Percentiles rank a stretch among this genome's conserved stretches.
Conservation (phyloP, 192 early-diverging fungal species). For the Dispira simplex region DNA sequence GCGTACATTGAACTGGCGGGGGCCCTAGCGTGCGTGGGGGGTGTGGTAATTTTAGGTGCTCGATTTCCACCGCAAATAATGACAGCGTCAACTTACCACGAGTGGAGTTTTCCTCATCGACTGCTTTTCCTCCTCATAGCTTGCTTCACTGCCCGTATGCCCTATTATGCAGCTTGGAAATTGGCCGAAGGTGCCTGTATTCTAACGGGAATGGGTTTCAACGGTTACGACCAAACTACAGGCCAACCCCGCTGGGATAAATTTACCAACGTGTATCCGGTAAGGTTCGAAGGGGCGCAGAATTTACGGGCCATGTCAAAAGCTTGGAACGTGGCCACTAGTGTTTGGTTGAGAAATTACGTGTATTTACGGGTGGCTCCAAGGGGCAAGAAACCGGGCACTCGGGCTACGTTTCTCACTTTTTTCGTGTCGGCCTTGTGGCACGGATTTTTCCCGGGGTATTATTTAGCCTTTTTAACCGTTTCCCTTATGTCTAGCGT, state of each 20-base stretch:
- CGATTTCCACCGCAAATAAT: slow-evolving; percentile 19
- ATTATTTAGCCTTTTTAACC: slow-evolving; percentile 36
- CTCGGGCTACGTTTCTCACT: slow-evolving; percentile 50
- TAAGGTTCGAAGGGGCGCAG: slow-evolving; percentile 54
- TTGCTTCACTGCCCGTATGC: slow-evolving; percentile 44
- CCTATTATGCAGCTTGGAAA: slow-evolving; percentile 89
- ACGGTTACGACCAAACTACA: slow-evolving; percentile 38
- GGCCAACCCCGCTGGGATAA: slow-evolving; percentile 48
- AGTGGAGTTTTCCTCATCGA: slow-evolving; percentile 20
- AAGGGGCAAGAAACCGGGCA: slow-evolving; percentile 33
- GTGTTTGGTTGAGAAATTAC: slow-evolving; percentile 73
- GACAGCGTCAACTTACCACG: slow-evolving; percentile 18
- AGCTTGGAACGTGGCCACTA: slow-evolving; percentile 85
- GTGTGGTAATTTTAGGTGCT: slow-evolving; percentile 17
- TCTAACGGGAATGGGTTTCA: slow-evolving; percentile 69
- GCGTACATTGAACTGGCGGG: background rate
- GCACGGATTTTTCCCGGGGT: slow-evolving; percentile 90
- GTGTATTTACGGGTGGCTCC: slow-evolving; percentile 56
- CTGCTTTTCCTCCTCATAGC: slow-evolving; percentile 41
- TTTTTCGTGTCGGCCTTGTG: slow-evolving; percentile 80
- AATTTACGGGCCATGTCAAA: slow-evolving; percentile 63
- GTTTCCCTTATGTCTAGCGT: slow-evolving; percentile 18
- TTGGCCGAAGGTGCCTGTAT: slow-evolving; percentile 75
- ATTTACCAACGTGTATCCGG: slow-evolving; percentile 63
- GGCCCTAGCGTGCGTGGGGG: background rate